Evolutionary conservation across 257 asterid genomes (phyloP).

Genomic region (Ocimum tenuiflorum): DNA sequence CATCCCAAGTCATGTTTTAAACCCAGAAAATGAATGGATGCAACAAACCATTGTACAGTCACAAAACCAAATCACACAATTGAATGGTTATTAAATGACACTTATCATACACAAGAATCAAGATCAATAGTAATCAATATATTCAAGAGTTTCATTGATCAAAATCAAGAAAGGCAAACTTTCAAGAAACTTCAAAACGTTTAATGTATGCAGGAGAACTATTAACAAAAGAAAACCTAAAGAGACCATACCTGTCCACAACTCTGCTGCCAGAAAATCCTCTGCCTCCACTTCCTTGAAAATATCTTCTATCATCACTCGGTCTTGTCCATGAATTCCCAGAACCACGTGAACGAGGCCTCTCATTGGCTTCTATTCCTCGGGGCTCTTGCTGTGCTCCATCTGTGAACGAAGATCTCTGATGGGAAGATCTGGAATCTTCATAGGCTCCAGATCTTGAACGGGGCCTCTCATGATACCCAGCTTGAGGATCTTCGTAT

Average conservation of each 20-base stretch:
- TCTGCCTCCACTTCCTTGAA: conserved; percentile 75
- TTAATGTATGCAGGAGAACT: not conserved
- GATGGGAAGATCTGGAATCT: conserved; percentile 47
- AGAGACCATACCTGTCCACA: conserved; percentile 50
- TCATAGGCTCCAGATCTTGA: conserved; percentile 60
- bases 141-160: not conserved
- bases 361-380: conserved; percentile 54
- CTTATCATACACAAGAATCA: too few relatives aligned
- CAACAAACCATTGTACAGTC: too few relatives aligned
- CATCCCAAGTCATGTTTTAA: too few relatives aligned
- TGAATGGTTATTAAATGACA: too few relatives aligned
- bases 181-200: not conserved
- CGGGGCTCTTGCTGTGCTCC: conserved; percentile 52
- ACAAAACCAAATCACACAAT: too few relatives aligned
- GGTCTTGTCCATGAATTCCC: conserved; percentile 52
- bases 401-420: conserved; percentile 25
- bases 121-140: too few relatives aligned
- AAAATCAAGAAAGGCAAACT: not conserved
- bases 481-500: conserved; percentile 45
- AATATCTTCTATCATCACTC: conserved; percentile 58
- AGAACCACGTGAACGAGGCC: conserved; percentile 68
- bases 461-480: conserved; percentile 37
- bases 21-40: too few relatives aligned
- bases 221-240: not conserved
- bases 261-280: conserved; percentile 70